phyloP scores from a whole-genome alignment of 2,329 filamentous ascomycete species.

The Penicillium sp. region DNA sequence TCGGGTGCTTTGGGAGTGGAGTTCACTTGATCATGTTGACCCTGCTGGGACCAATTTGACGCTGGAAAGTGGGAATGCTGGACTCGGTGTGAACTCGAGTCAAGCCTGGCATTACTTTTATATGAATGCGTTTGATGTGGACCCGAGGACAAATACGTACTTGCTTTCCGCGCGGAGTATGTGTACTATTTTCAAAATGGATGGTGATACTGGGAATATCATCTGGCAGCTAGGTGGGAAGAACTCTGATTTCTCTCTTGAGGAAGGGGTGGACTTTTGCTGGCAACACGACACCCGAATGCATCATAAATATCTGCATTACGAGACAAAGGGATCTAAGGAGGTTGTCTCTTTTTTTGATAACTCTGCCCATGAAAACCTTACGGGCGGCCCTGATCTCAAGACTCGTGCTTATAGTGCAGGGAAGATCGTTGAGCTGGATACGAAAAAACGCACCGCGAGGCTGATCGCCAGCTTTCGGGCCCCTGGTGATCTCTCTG shows the following conservation, averaged over 20 bases:
- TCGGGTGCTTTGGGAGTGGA: conserved; percentile 12
- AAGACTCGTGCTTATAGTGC: conserved; percentile 8
- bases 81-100: conserved; percentile 10
- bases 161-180: conserved; percentile 14
- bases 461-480: conserved; percentile 7
- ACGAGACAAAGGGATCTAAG: conserved; percentile 12
- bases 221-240: conserved; percentile 13
- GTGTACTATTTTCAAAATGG: conserved; percentile 15
- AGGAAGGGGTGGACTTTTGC: conserved; percentile 8
- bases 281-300: conserved; percentile 14
- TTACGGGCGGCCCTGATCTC: conserved; percentile 8
- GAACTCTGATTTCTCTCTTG: conserved; percentile 9
- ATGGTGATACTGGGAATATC: conserved; percentile 10
- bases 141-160: conserved; percentile 7
- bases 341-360: conserved; percentile 14
- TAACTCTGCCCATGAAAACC: conserved; percentile 13
- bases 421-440: conserved; percentile 11
- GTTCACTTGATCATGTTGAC: conserved; percentile 9
- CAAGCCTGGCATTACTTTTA: conserved; percentile 18
- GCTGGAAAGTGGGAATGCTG: conserved; percentile 10
- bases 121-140: conserved; percentile 16
- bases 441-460: conserved; percentile 4
- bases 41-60: conserved; percentile 9
- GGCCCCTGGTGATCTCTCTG: conserved; percentile 10
- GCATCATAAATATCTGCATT: conserved; percentile 7